Evolutionary conservation across 192 early-diverging fungal genomes (phyloP), one percentile per base, ranked within the genome.

Genomic region (Allomyces arbusculus): DNA sequence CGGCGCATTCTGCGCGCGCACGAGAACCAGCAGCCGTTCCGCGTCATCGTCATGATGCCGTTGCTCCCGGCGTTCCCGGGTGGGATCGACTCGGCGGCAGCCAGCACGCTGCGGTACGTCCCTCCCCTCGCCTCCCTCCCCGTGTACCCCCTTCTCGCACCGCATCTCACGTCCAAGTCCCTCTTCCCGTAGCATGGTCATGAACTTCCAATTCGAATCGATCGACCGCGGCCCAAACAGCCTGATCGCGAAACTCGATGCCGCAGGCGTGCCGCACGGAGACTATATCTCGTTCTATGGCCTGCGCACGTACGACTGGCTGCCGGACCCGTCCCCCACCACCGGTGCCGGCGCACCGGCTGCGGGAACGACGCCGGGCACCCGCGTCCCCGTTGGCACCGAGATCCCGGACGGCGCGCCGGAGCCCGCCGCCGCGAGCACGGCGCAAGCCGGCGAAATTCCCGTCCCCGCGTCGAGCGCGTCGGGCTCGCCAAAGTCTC

Each of bases 11-110:
- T 80, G 66, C 75, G 78, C 20, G 91, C 91, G 1, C 87, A 89
- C 67, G 75, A 79, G 10, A 64, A 68, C n/a, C 79, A 86, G 44
- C 85, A 82, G 55, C 33, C 33, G 33, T 91, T 89, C 79, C 78
- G 81, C 16, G 81, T 88, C 28, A 86, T 89, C 62, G 80, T 92
- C 26, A 67, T 89, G 12, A 89, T 92, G 68, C 91, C 91, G 2
- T 72, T 91, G 44, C 83, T 88, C 68, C 91, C 91, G 4, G 89
- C 86, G 16, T 92, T 92, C 64, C 82, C 87, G 65, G 89, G 86
- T 24, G 91, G 91, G 69, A 78, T 92, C 62, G 80, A 76, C 58
- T 84, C 86, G 1, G 79, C 74, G 1, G 89, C 86, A 23, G 80
- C 89, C 0, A 83, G 83, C 3, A 86, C 86, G 23, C 77, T 84